Evolutionary conservation across 148 eudicot species (phyloP), one percentile per base, ranked within the genome.

Genomic region (Camellia sinensis): DNA sequence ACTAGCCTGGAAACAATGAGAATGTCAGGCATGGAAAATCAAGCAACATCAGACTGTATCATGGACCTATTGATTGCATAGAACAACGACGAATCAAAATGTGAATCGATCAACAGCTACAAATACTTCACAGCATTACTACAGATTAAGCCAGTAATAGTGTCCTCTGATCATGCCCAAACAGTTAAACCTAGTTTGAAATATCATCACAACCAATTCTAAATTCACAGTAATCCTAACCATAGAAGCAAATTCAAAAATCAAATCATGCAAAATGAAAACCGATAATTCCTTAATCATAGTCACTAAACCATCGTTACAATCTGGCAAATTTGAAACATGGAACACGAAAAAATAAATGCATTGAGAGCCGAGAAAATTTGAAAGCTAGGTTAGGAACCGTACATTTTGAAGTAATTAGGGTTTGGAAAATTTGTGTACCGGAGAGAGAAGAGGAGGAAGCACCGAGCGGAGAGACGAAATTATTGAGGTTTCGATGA

Each of bases 371-470:
- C 6, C 14, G 17, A 75, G 2, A 60, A n/a, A 22, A 40, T 18
- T 3, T 13, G 60, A 50, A 50, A 19, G 37, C 75, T 50, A 52
- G 60, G 61, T 50, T 56, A 50, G 5, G n/a, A 70, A 21, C 19
- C 73, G 5, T 0, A 9, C 3, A 61, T 2, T 46, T 64, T 6
- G 1, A 29, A 67, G 52, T 9, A 50, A 50, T 4, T 21, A 14
- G 61, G 62, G 43, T 0, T 65, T 50, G 9, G 0, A 29, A 21
- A 9, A 29, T 10, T 66, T 53, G 40, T 43, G 7, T 67, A 78
- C 80, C 73, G 9, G 80, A 67, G 73, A 67, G 73, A 52, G 73
- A 78, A 54, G 64, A 78, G 15, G 19, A 4, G 80, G 21, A 12
- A 4, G 80, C 29, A 69, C 40, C 45, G 17, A 54, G 44, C 18